Evolutionary conservation across 2,329 filamentous ascomycete genomes (phyloP).

Genomic region (Lomentospora prolificans): DNA sequence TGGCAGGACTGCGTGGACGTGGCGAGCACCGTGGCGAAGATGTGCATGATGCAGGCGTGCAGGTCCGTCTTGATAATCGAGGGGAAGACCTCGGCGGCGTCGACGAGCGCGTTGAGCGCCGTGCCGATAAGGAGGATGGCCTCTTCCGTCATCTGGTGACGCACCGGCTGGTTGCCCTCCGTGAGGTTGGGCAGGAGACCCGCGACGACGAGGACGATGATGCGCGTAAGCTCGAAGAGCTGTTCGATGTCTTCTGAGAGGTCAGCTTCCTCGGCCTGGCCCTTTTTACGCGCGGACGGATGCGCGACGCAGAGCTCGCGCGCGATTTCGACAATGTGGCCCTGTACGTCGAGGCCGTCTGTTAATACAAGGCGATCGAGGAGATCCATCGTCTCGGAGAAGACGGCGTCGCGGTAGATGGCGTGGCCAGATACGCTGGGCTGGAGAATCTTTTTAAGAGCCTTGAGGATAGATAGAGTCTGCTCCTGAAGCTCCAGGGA

Average conservation of each 20-base stretch:
- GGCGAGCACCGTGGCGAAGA: constrained; percentile 85
- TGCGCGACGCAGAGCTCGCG: constrained; percentile 83
- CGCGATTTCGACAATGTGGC: constrained; percentile 88
- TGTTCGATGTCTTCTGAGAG: constrained; percentile 96
- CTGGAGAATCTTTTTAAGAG: constrained; percentile 87
- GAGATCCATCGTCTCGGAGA: constrained; percentile 93
- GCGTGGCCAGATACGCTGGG: constrained; percentile 93
- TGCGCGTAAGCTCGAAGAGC: constrained; percentile 89
- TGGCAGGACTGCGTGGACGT: constrained; percentile 67
- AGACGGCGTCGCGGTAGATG: constrained; percentile 91
- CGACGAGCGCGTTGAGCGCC: constrained; percentile 78
- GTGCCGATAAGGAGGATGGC: constrained; percentile 70
- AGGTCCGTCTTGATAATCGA: constrained; percentile 93
- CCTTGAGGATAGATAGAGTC: constrained; percentile 78
- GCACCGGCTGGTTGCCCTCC: constrained; percentile 50
- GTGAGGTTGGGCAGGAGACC: constrained; percentile 77
- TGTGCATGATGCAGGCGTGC: constrained; percentile 92
- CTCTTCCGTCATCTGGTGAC: constrained; percentile 78
- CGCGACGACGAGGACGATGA: constrained; percentile 87
- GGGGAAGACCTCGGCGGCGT: constrained; percentile 91
- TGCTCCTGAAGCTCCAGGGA: constrained; percentile 63
- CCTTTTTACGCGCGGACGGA: constrained; percentile 64
- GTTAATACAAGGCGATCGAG: constrained; percentile 88
- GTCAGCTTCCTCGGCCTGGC: constrained; percentile 60
- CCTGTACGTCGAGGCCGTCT: constrained; percentile 79